Percentiles rank a stretch among this genome's conserved stretches.
Conservation (phyloP, 371 early-diverging fungal species). For the Rhizopus arrhizus region DNA sequence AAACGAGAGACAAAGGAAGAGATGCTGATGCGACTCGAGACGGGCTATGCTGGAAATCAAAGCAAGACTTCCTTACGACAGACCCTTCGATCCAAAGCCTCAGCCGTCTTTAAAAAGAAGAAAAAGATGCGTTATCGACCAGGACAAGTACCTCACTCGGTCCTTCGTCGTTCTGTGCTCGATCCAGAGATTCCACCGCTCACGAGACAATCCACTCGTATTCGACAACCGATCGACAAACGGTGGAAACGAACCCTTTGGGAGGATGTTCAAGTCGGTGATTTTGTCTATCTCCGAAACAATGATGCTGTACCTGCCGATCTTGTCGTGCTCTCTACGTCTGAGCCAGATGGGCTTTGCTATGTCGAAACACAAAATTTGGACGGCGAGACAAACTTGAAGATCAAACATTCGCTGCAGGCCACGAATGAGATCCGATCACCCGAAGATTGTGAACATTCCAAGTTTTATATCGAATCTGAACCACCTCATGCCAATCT, state of each 20-base stretch:
- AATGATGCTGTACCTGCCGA: constrained; percentile 94
- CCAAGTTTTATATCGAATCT: constrained; percentile 71
- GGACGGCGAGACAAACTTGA: constrained; percentile 89
- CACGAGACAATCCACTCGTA: constrained; percentile 13
- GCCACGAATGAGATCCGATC: constrained; percentile 51
- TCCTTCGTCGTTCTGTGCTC: constrained; percentile 30
- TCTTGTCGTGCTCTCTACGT: constrained; percentile 66
- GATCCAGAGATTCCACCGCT: constrained; percentile 6
- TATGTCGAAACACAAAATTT: constrained; percentile 86
- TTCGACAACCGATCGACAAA: constrained; percentile 36
- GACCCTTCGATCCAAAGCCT: background rate
- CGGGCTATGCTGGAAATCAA: background rate
- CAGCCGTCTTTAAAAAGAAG: constrained; percentile 18
- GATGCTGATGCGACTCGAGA: constrained; percentile 7
- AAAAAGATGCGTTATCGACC: constrained; percentile 50
- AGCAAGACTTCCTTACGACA: constrained; percentile 5
- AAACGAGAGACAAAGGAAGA: background rate
- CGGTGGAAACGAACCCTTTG: constrained; percentile 66
- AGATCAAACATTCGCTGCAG: constrained; percentile 58
- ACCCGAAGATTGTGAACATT: constrained; percentile 59
- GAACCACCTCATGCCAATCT: constrained; percentile 81
- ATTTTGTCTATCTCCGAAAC: constrained; percentile 83
- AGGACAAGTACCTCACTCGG: constrained; percentile 54
- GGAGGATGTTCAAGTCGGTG: constrained; percentile 91
- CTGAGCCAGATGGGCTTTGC: constrained; percentile 68